Evolutionary conservation across 352 stramenopile genomes (phyloP).

Genomic region (Phytophthora sansomeana): DNA sequence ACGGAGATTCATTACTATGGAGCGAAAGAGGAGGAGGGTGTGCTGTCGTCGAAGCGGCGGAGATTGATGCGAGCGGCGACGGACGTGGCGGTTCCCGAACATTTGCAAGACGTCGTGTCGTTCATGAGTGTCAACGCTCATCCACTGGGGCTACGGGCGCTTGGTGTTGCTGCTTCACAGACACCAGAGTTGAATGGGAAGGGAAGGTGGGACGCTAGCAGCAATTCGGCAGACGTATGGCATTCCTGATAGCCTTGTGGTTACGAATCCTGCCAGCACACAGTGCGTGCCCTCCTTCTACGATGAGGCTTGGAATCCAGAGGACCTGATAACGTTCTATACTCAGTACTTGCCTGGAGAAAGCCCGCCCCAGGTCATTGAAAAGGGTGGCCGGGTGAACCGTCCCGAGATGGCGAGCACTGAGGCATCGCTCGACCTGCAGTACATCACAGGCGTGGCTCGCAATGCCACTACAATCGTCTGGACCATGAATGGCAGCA

Average conservation of each 20-base stretch:
- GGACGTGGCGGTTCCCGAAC: slow-evolving; percentile 42
- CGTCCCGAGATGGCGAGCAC: slow-evolving; percentile 44
- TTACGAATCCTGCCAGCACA: slow-evolving; percentile 67
- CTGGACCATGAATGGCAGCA: slow-evolving; percentile 85
- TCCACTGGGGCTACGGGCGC: slow-evolving; percentile 59
- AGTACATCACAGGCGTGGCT: slow-evolving; percentile 90
- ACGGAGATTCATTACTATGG: slow-evolving; percentile 65
- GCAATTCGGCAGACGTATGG: slow-evolving; percentile 66
- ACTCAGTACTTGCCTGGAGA: slow-evolving; percentile 59
- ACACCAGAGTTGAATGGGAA: slow-evolving; percentile 10
- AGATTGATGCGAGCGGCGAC: slow-evolving; percentile 53
- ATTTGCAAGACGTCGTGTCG: slow-evolving; percentile 55
- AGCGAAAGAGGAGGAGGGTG: not conserved
- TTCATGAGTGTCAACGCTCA: slow-evolving; percentile 81
- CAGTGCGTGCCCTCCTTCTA: slow-evolving; percentile 86
- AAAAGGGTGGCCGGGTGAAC: slow-evolving; percentile 66
- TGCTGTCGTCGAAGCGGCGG: slow-evolving; percentile 14
- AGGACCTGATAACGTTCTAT: slow-evolving; percentile 70
- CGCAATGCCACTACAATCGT: slow-evolving; percentile 83
- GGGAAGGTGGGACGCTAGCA: slow-evolving; percentile 43
- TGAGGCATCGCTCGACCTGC: slow-evolving; percentile 90
- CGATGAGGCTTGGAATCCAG: slow-evolving; percentile 63
- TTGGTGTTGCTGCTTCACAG: slow-evolving; percentile 40
- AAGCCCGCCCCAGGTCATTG: slow-evolving; percentile 53
- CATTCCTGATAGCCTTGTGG: slow-evolving; percentile 73